Evolutionary conservation across 768 basidiomycete species (phyloP), one percentile per base, ranked within the genome.

Genomic region (Hysterangium stoloniferum): DNA sequence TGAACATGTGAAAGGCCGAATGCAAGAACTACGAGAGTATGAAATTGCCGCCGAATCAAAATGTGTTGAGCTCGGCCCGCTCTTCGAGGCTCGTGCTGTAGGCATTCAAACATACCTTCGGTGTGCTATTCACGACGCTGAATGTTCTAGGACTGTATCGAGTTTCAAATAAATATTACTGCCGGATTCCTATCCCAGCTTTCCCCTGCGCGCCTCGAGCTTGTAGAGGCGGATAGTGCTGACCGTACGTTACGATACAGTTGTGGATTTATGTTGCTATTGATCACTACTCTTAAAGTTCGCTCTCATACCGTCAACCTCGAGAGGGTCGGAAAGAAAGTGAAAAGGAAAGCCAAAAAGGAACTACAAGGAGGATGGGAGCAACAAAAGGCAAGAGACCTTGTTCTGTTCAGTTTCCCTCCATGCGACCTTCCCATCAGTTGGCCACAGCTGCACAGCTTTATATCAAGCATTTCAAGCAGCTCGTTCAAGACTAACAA

Each of bases 391-490:
- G 49, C 25, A 19, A 7, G 38, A 42, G 2, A 19, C 9, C 20
- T 6, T 9, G 24, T 15, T 27, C 17, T n/a, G 31, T 25, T 49
- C 35, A 28, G 28, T 7, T 24, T 22, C 4, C 12, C 42, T 44
- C 22, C 6, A 37, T 7, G 19, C 12, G 15, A n/a, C 15, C 32
- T 11, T 35, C 33, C 20, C n/a, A 25, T 13, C 35, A 49, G 48
- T 25, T 37, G 4, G 48, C 35, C n/a, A 38, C 27, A 31, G 48
- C 36, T 24, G 33, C 48, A 25, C 48, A 38, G 37, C 20, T 36
- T 5, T 49, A 49, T 22, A 35, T 49, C 35, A 49, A 38, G n/a
- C 34, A 49, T 24, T 49, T 25, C 34, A 49, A 38, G 34, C 48
- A 49, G 25, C 19, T 49, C 2, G 42, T 44, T 4, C 42, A 44